A percentile compares a stretch with the other conserved stretches of the same genome.
Evolutionary conservation across 148 eudicot genomes (phyloP).

Genomic region (Rhododendron williamsianum): DNA sequence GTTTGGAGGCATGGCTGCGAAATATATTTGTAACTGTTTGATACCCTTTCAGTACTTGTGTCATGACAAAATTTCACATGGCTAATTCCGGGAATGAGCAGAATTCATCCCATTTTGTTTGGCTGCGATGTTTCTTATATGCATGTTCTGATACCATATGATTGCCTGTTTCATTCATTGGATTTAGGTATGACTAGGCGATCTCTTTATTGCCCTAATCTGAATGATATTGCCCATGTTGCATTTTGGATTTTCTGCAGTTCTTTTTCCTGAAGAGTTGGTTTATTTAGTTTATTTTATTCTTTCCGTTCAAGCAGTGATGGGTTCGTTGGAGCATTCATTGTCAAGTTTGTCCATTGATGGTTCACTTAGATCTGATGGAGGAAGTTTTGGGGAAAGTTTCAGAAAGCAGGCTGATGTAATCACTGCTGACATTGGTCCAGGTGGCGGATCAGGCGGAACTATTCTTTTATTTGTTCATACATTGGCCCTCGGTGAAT

Average conservation of each 20-base stretch:
- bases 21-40: background rate
- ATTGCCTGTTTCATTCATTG: background rate
- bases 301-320: conserved; percentile 45
- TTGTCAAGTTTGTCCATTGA: conserved; percentile 50
- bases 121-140: background rate
- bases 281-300: background rate
- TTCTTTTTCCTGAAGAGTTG: background rate
- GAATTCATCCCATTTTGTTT: background rate
- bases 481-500: conserved; percentile 47
- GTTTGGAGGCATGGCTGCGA: background rate
- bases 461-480: conserved; percentile 83
- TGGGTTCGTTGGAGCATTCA: conserved; percentile 91
- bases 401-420: conserved; percentile 23
- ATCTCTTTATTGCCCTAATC: background rate
- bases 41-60: background rate
- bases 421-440: conserved; percentile 33
- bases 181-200: background rate
- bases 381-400: conserved; percentile 66
- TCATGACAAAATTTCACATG: background rate
- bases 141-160: background rate
- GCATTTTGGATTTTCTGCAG: background rate
- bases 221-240: background rate
- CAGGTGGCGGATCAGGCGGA: conserved; percentile 99
- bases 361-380: conserved; percentile 79
- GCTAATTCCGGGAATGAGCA: background rate